A percentile compares a stretch with the other conserved stretches of the same genome.
Conservation (phyloP, 805 yeast genomes). For the Tetrapisispora fleetii region DNA sequence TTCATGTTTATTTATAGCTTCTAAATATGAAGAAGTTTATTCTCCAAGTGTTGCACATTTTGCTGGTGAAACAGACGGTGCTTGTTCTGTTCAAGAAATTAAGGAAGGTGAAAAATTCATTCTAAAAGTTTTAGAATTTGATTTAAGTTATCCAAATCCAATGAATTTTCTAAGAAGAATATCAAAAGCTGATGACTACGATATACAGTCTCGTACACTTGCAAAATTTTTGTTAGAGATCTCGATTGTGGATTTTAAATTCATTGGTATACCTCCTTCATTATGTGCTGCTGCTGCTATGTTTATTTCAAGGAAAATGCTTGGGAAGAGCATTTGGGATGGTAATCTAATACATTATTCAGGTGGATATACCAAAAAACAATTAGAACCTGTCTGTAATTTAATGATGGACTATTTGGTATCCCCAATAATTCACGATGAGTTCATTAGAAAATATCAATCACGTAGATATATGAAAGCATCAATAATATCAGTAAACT, state of each 20-base stretch:
- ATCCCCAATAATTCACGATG: slow-evolving; percentile 80
- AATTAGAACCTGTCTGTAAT: slow-evolving; percentile 61
- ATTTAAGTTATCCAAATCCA: slow-evolving; percentile 82
- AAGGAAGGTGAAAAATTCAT: slow-evolving; percentile 78
- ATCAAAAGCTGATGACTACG: slow-evolving; percentile 89
- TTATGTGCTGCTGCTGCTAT: slow-evolving; percentile 83
- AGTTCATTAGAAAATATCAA: slow-evolving; percentile 87
- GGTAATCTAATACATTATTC: slow-evolving; percentile 82
- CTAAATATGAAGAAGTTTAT: slow-evolving; percentile 91
- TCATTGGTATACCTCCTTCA: slow-evolving; percentile 72
- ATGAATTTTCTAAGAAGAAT: slow-evolving; percentile 87
- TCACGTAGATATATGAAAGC: slow-evolving; percentile 82
- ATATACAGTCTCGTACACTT: slow-evolving; percentile 78
- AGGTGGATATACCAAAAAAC: slow-evolving; percentile 75
- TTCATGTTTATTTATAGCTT: slow-evolving; percentile 77
- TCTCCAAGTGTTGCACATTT: slow-evolving; percentile 81
- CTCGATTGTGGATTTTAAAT: slow-evolving; percentile 68
- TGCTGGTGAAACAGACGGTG: slow-evolving; percentile 79
- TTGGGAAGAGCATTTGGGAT: slow-evolving; percentile 68
- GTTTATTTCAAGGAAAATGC: slow-evolving; percentile 71
- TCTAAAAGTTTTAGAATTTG: slow-evolving; percentile 61
- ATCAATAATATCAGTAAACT: slow-evolving; percentile 65
- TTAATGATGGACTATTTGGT: slow-evolving; percentile 68
- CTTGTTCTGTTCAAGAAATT: slow-evolving; percentile 72
- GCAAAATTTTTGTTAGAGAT: slow-evolving; percentile 83